Percentiles rank a stretch among this genome's conserved stretches.
Evolutionary conservation across 2,329 filamentous ascomycete genomes (phyloP).

Genomic region (Sclerotinia subarctica): DNA sequence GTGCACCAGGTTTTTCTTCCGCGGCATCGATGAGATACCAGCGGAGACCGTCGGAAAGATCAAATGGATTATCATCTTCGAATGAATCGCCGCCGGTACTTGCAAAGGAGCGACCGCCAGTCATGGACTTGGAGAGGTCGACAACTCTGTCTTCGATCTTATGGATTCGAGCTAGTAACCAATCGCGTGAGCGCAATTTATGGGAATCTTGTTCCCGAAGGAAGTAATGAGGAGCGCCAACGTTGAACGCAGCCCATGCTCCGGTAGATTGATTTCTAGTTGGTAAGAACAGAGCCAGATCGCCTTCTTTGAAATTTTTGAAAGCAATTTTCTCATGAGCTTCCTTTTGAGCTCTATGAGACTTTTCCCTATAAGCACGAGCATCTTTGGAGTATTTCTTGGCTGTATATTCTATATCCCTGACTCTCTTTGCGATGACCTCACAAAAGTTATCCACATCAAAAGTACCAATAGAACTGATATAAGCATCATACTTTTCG

Average conservation of each 20-base stretch:
- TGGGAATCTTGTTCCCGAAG: slow-evolving; percentile 89
- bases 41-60: slow-evolving; percentile 86
- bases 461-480: slow-evolving; percentile 71
- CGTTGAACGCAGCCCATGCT: slow-evolving; percentile 97
- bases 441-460: slow-evolving; percentile 83
- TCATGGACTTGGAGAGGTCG: slow-evolving; percentile 77
- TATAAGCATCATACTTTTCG: slow-evolving; percentile 70
- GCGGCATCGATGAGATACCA: slow-evolving; percentile 95
- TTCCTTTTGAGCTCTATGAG: slow-evolving; percentile 75
- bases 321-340: slow-evolving; percentile 96
- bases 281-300: slow-evolving; percentile 88
- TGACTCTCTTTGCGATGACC: slow-evolving; percentile 81
- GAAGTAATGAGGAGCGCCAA: slow-evolving; percentile 96
- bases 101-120: slow-evolving; percentile 45
- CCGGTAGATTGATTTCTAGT: slow-evolving; percentile 92
- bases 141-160: slow-evolving; percentile 92
- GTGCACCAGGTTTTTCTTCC: slow-evolving; percentile 89
- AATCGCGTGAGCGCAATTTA: slow-evolving; percentile 79
- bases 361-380: slow-evolving; percentile 81
- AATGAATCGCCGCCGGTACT: slow-evolving; percentile 55
- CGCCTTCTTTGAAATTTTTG: slow-evolving; percentile 92
- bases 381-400: slow-evolving; percentile 92
- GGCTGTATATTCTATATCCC: slow-evolving; percentile 88
- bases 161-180: slow-evolving; percentile 91
- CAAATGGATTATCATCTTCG: slow-evolving; percentile 95